Percentiles rank a stretch among this genome's conserved stretches.
phyloP scores from a whole-genome alignment of 108 stramenopile species.

The Nitzschia sp. region DNA sequence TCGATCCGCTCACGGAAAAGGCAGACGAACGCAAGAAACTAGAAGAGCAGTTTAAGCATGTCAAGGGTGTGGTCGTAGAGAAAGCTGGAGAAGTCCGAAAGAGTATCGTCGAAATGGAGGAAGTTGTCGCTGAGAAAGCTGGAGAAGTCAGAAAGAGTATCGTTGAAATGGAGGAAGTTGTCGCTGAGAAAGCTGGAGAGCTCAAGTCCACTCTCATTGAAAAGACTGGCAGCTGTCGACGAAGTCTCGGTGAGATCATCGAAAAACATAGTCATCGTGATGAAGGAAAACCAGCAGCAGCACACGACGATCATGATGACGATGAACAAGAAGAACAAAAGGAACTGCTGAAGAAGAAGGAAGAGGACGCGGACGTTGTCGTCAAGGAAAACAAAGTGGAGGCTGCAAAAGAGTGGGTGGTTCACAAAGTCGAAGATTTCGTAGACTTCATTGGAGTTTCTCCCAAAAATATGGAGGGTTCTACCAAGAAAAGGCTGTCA shows the following conservation, averaged over 20 bases:
- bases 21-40: neutral
- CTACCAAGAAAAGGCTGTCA: neutral
- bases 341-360: neutral
- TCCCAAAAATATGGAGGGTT: neutral
- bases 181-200: neutral
- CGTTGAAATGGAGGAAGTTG: conserved; percentile 4
- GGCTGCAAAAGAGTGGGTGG: neutral
- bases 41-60: neutral
- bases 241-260: neutral
- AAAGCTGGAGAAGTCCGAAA: neutral
- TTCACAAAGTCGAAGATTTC: conserved; percentile 5
- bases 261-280: neutral
- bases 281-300: neutral
- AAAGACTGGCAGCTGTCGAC: neutral
- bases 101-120: neutral
- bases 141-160: neutral
- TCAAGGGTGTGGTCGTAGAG: neutral
- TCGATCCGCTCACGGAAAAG: neutral
- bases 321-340: neutral
- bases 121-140: neutral
- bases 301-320: neutral
- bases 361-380: neutral
- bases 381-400: neutral
- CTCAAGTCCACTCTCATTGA: neutral
- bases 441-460: neutral